Percentiles rank a stretch among this genome's conserved stretches.
Conservation (phyloP, 2,329 filamentous ascomycete genomes). For the Fusarium annulatum region DNA sequence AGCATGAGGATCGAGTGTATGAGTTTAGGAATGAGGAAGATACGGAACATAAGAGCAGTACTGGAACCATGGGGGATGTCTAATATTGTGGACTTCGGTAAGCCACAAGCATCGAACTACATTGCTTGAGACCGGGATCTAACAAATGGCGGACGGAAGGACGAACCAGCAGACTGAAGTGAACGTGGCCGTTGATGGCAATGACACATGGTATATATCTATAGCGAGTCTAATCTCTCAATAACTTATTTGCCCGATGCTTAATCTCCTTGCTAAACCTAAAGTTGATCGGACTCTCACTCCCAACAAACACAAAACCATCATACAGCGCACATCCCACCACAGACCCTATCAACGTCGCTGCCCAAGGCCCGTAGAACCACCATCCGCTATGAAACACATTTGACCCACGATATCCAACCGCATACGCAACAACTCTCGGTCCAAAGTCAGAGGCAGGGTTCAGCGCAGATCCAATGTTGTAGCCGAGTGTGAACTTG, state of each 20-base stretch:
- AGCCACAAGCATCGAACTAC: no score
- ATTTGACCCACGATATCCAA: constrained; percentile 44
- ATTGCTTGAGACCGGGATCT: accelerated
- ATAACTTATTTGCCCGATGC: neutral
- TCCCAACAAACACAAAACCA: constrained; percentile 31
- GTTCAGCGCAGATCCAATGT: constrained; percentile 52
- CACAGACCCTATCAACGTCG: constrained; percentile 16
- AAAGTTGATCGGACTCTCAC: constrained; percentile 27
- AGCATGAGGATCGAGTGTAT: neutral
- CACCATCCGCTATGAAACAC: constrained; percentile 49
- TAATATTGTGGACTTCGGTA: neutral
- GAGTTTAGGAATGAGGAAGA: neutral
- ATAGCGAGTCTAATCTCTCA: neutral
- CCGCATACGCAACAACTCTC: constrained; percentile 47
- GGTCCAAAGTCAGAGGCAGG: constrained; percentile 53
- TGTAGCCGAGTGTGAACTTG: constrained; percentile 52
- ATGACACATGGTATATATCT: neutral
- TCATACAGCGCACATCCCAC: constrained; percentile 24
- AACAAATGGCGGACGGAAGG: neutral
- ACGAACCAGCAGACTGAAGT: neutral
- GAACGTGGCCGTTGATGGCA: neutral
- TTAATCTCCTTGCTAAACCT: neutral
- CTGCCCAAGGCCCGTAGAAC: constrained; percentile 30
- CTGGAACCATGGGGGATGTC: neutral
- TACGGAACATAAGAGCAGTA: neutral